phyloP scores from a whole-genome alignment of 306 rosid genomes.

The Mimosa bimucronata region DNA sequence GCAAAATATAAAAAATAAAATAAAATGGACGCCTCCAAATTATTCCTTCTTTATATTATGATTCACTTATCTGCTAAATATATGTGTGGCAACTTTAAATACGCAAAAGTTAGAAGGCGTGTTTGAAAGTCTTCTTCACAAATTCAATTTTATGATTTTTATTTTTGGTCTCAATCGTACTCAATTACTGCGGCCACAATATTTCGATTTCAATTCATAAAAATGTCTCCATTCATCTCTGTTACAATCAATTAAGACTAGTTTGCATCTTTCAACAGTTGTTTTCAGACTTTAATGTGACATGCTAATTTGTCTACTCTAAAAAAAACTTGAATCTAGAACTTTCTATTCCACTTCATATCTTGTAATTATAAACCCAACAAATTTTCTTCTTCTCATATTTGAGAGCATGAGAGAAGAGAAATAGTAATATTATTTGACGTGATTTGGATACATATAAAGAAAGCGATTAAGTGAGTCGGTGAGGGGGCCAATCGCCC shows the following conservation, averaged over 20 bases:
- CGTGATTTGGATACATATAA: too few relatives aligned
- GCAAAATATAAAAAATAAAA: too few relatives aligned
- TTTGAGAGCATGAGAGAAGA: background rate
- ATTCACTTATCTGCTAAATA: background rate
- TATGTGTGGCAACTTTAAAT: background rate
- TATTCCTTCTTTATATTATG: background rate
- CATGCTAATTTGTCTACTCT: background rate
- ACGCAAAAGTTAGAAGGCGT: background rate
- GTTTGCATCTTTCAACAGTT: background rate
- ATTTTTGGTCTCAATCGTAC: background rate
- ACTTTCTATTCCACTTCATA: background rate
- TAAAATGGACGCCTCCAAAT: background rate
- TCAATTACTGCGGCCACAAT: background rate
- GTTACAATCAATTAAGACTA: background rate
- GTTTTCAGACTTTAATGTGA: background rate
- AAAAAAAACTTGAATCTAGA: background rate
- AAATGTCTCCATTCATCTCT: background rate
- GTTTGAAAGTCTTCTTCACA: background rate
- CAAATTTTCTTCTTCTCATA: background rate
- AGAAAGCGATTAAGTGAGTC: too few relatives aligned
- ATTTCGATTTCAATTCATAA: background rate
- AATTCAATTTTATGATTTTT: background rate
- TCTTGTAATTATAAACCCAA: background rate
- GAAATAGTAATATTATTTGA: too few relatives aligned
- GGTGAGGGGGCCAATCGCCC: too few relatives aligned